Evolutionary conservation across 257 asterid species (phyloP).

Genomic region (Nicotiana undulata): DNA sequence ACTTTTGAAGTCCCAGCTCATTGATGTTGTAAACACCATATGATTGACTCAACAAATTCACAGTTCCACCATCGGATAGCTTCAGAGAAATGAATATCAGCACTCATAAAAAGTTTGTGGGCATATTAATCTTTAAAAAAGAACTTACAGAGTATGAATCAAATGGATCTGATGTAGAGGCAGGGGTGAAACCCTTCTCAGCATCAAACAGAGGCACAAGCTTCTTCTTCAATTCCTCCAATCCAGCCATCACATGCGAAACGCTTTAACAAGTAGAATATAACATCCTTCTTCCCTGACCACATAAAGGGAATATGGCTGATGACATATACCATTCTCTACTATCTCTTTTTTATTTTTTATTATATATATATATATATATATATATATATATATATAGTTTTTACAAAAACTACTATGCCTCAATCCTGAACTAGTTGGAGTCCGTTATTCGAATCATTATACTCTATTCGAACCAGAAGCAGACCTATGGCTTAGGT

Average conservation of each 20-base stretch:
- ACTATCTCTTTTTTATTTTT: neutral
- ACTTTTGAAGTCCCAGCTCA: slow-evolving; percentile 90
- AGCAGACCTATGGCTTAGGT: no score
- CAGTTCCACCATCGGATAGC: slow-evolving; percentile 84
- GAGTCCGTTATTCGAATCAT: neutral
- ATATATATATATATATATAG: no score
- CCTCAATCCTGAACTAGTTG: neutral
- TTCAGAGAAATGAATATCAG: slow-evolving; percentile 11
- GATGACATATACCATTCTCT: neutral
- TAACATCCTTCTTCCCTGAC: neutral
- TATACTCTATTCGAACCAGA: neutral
- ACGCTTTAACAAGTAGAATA: neutral
- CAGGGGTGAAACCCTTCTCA: slow-evolving; percentile 86
- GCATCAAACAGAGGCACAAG: slow-evolving; percentile 93
- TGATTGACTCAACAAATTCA: slow-evolving; percentile 88
- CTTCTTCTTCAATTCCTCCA: slow-evolving; percentile 88
- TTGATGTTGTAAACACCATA: slow-evolving; percentile 85
- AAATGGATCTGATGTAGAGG: slow-evolving; percentile 65
- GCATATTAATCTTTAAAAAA: neutral
- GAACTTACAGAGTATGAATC: slow-evolving; percentile 65
- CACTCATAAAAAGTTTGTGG: neutral
- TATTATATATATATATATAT: no score
- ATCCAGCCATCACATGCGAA: slow-evolving; percentile 54
- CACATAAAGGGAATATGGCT: neutral
- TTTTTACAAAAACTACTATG: neutral